Percentiles rank a stretch among this genome's conserved stretches.
Conservation (phyloP, 345 rosid genomes). For the Murraya koenigii region DNA sequence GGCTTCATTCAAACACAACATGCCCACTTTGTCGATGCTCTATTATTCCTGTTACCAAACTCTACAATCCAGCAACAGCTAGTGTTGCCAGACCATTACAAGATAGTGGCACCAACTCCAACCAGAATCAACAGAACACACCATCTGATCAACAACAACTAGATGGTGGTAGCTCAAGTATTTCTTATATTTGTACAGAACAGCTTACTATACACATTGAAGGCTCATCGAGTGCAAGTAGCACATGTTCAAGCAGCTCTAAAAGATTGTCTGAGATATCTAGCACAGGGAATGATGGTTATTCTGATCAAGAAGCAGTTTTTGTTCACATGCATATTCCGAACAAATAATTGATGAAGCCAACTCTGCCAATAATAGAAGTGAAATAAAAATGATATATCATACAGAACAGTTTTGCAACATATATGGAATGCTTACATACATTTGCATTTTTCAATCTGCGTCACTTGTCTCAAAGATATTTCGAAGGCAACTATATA, state of each 20-base stretch:
- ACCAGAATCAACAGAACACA: not conserved
- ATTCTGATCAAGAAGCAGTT: conserved; percentile 8
- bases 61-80: conserved; percentile 11
- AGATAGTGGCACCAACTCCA: not conserved
- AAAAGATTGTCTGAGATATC: conserved; percentile 1
- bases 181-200: not conserved
- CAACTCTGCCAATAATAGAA: not conserved
- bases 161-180: not conserved
- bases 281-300: not conserved
- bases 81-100: not conserved
- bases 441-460: not conserved
- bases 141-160: conserved; percentile 15
- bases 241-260: not conserved
- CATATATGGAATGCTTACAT: not conserved
- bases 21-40: conserved; percentile 88
- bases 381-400: not conserved
- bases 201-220: conserved; percentile 12
- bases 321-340: not conserved
- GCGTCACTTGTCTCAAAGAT: not conserved
- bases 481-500: not conserved
- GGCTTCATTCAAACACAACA: conserved; percentile 83
- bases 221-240: conserved; percentile 12
- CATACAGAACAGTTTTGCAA: not conserved
- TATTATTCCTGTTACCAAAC: conserved; percentile 39
- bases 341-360: not conserved